Base-by-base conservation (phyloP, 202 grass and related monocot species). In the Bolboschoenoplectus hybrid region DNA sequence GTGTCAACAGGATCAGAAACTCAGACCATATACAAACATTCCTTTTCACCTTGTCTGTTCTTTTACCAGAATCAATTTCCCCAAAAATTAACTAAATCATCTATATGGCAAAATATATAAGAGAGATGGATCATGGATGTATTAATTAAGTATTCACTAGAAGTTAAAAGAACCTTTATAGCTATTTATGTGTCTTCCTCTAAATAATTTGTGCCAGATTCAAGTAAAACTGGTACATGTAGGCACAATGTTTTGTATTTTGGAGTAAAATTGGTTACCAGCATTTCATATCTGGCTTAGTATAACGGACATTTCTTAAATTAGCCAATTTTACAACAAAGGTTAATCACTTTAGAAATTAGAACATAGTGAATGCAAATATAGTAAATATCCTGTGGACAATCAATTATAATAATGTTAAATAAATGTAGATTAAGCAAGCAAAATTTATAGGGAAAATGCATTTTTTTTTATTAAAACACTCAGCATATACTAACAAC, bases 401-500 rank as follows among this genome's bases (percentile, higher is more conserved):
- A 63, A 63, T 63, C 19, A 26, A 63, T 63, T 26, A 26, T 38
- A 14, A 67, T 39, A 58, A 67, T 67, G 10, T 50, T 47, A 14
- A 12, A 32, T 75, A 75, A 73, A 75, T 55, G 12, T 35, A 76
- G 56, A 38, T 38, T 38, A 56, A 36, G 49, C 14, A 38, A 55
- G 26, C 2, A 78, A 8, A 78, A 17, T 4, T 17, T n/a, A n/a
- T 7, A 58, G 7, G 12, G 4, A n/a, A 56, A 41, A 0, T 46
- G 2, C 1, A 8, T 1, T 72, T 9, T 8, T 9, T 38, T 17
- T 46, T 58, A 56, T 75, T 53, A 6, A 36, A 75, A 35, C 1
- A 51, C 47, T 53, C 45, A 78, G 50, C 51, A 39, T 9, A 39
- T 78, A 38, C 51, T 57, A 78, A 78, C 74, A 57, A 4, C 58